Evolutionary conservation across 2,329 filamentous ascomycete genomes (phyloP).

Genomic region (Ceratocystis papillata): DNA sequence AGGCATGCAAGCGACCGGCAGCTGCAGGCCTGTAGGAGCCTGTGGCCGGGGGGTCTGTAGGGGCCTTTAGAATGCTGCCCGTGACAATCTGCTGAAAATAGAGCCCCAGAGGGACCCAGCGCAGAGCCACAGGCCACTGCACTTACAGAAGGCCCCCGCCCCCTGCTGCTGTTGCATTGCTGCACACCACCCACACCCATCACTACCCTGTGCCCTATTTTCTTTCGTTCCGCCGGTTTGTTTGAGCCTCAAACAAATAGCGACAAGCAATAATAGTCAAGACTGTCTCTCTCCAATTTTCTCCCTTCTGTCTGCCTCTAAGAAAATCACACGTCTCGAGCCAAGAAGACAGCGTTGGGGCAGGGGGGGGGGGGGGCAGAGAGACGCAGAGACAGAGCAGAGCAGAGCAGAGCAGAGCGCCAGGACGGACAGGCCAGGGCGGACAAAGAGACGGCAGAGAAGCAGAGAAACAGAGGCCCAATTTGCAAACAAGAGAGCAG

Average conservation of each 20-base stretch:
- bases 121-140: too few relatives aligned
- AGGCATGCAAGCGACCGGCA: background rate
- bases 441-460: background rate
- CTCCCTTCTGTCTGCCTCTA: background rate
- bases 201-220: background rate
- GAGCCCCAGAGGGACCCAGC: too few relatives aligned
- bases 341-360: background rate
- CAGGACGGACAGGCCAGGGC: too few relatives aligned
- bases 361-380: rapidly evolving
- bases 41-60: too few relatives aligned
- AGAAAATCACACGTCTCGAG: constrained; percentile 9
- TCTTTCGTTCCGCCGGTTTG: background rate
- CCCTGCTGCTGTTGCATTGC: background rate
- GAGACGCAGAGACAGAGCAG: background rate
- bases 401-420: background rate
- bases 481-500: background rate
- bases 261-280: background rate
- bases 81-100: too few relatives aligned
- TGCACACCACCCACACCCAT: background rate
- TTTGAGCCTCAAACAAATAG: constrained; percentile 5
- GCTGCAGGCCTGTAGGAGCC: too few relatives aligned
- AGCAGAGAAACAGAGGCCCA: background rate
- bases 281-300: background rate
- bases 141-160: too few relatives aligned
- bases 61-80: too few relatives aligned